Conservation (phyloP, 2,329 filamentous ascomycete genomes). For the Fusarium circinatum region DNA sequence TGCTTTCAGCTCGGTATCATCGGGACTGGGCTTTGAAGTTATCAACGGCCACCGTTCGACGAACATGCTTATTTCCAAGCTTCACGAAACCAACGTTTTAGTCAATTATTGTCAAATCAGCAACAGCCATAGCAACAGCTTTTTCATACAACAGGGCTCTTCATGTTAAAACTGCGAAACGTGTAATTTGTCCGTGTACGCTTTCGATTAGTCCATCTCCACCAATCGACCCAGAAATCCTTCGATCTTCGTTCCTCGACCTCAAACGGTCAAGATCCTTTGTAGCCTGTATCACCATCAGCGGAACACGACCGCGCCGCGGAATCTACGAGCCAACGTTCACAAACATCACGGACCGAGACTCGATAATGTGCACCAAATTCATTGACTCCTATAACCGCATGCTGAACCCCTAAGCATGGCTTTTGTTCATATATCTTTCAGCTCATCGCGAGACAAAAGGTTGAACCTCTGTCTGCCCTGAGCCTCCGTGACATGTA, state of each 20-base stretch:
- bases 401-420: slow-evolving; percentile 16
- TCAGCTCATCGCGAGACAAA: slow-evolving; percentile 4
- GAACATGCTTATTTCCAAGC: slow-evolving; percentile 3
- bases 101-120: not conserved
- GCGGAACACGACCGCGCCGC: not conserved
- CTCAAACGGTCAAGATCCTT: not conserved
- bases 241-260: not conserved
- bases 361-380: not conserved
- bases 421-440: slow-evolving; percentile 29
- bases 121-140: too few relatives aligned
- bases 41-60: not conserved
- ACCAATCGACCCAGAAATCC: not conserved
- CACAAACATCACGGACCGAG: not conserved
- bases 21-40: slow-evolving; percentile 2
- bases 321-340: not conserved
- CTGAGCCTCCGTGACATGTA: slow-evolving; percentile 10
- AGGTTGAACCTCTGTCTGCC: not conserved
- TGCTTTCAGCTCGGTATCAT: slow-evolving; percentile 24
- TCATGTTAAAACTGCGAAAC: not conserved
- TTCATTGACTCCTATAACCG: slow-evolving; percentile 24
- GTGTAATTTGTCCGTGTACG: not conserved
- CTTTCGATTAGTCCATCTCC: not conserved
- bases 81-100: not conserved
- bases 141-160: not conserved
- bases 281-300: not conserved